Evolutionary conservation across 192 early-diverging fungal species (phyloP), one percentile per base, ranked within the genome.

Genomic region (Rhizophagus sp.): DNA sequence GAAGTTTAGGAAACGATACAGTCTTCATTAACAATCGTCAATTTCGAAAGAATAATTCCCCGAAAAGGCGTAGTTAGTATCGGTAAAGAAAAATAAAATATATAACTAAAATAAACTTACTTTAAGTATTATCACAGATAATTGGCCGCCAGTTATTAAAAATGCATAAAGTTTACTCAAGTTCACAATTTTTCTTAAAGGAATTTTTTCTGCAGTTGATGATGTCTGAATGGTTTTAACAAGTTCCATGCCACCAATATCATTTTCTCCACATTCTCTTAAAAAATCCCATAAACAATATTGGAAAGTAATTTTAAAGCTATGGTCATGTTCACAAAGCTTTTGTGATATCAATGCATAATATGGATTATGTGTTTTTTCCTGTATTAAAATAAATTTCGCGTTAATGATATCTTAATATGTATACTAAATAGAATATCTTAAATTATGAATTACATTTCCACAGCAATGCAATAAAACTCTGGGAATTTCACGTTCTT

Each of bases 211-310:
- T 15, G 74, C 67, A 6, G 82, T 85, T 2, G 85, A 66, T 30
- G 79, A 82, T 44, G 85, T 71, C 7, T 41, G 39, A 11, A 73
- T 83, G 13, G 82, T 83, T 19, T 84, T 86, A 57, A 83, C 66
- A 74, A 83, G 82, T 36, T 89, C 88, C 84, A 95, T 85, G 2
- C 93, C 93, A 76, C 93, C 93, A 3, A 94, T 90, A 74, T 93
- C 94, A n/a, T 82, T 86, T 68, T 95, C 95, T 34, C 91, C 94
- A 82, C 95, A 87, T 70, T 91, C 93, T 70, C 98, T 91, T 74
- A 99, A 81, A 80, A 95, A 90, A 85, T 99, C 98, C 98, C 98
- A 99, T 61, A 99, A 88, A 19, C 92, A 91, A 83, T 94, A 99
- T 89, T 97, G 95, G 81, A 96, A 92, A 7, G 98, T 99, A 76